Evolutionary conservation across 805 yeast species (phyloP), one percentile per base, ranked within the genome.

Genomic region (Candida saitoana): DNA sequence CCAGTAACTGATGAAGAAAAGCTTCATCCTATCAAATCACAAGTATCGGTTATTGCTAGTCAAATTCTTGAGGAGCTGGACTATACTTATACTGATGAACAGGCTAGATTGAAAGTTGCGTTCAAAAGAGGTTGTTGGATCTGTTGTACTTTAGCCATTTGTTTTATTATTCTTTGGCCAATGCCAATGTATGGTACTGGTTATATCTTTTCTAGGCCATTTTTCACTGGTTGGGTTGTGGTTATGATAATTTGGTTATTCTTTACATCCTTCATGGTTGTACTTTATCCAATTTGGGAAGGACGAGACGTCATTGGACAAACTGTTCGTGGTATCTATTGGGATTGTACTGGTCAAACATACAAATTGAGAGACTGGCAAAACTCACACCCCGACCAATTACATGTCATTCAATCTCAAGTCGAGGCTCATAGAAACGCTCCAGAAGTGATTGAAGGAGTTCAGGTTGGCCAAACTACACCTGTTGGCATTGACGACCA

Each of bases 181-280:
- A 85, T 88, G 88, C 96, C 96, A 49, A 83, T 89, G 93, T 88
- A 83, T 60, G 96, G 96, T 24, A 57, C 83, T 3, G 73, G 76
- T 3, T 88, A 88, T 56, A 70, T 88, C 32, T 89, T 88, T 63
- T 78, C 87, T 40, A 81, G 77, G 60, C 63, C 60, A 43, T 87
- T 87, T 65, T 89, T 88, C 63, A 85, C 93, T 5, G 96, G 96
- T 35, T 89, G 96, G 96, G 76, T 89, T 38, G 79, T 74, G 29
- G 95, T 88, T 22, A 80, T 83, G 45, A 78, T 89, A 40, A 79
- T 87, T 44, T 88, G 96, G 96, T 65, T 87, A 27, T 87, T 86
- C 64, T 69, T 76, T 52, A 75, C 84, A 29, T 80, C 79, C 0
- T 72, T 74, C 47, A 68, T 77, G 43, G 93, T 87, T 19, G 72